These are phyloP conservation scores for Lepidium aucheri DNA, from an alignment of 345 rosid genomes.

Conservation along the genomic window DNA sequence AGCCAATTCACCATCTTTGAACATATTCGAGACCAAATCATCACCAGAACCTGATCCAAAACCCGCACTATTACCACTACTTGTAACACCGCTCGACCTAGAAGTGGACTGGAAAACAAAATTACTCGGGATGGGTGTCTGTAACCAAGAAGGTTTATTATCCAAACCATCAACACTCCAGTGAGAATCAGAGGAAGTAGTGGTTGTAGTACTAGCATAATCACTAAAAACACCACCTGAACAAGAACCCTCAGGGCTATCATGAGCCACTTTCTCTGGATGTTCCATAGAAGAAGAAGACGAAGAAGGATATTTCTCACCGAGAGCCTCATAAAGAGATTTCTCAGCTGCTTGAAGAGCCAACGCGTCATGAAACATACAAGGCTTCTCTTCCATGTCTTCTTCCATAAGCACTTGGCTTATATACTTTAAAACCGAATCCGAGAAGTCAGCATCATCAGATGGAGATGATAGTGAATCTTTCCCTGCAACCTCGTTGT, in stretches of 20 bases:
- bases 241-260: constrained; percentile 39
- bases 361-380: constrained; percentile 52
- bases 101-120: constrained; percentile 49
- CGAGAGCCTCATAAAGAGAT: constrained; percentile 57
- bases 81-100: constrained; percentile 10
- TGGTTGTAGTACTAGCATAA: constrained; percentile 27
- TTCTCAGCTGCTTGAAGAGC: constrained; percentile 74
- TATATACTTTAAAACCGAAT: constrained; percentile 51
- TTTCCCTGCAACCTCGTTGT: background rate
- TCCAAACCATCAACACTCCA: constrained; percentile 39
- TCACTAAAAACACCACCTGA: constrained; percentile 38
- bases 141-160: constrained; percentile 21
- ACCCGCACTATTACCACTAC: constrained; percentile 22
- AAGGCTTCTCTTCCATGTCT: constrained; percentile 49
- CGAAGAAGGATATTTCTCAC: constrained; percentile 43
- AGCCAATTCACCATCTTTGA: constrained; percentile 31
- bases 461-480: constrained; percentile 37
- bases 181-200: constrained; percentile 38
- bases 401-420: constrained; percentile 82
- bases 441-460: constrained; percentile 44
- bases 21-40: constrained; percentile 30
- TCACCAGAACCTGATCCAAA: constrained; percentile 9
- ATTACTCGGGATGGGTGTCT: constrained; percentile 30
- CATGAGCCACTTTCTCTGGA: constrained; percentile 4
- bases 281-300: constrained; percentile 27